Evolutionary conservation across 306 rosid species (phyloP), one percentile per base, ranked within the genome.

Genomic region (Cicer chorassanicum): DNA sequence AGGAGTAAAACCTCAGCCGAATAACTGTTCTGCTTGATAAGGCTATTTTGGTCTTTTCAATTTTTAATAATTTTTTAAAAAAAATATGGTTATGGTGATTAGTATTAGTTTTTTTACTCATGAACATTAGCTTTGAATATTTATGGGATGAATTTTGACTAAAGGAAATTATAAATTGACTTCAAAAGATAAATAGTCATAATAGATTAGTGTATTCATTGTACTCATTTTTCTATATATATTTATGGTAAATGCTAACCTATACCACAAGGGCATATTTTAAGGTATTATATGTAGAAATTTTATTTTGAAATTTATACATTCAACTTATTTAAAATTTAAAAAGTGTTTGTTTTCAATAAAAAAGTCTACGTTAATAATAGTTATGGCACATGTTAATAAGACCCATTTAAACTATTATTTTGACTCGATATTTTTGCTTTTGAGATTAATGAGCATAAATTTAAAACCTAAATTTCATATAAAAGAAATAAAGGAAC

Each of bases 381-480:
- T 21, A 19, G 21, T 19, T 19, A 21, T 21, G 2, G 29, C 29
- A 21, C 2, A 1, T 21, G 29, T 21, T 21, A 21, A 2, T 0
- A 21, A 21, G 29, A 21, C 29, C 1, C 4, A 24, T 59, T 68
- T 68, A 56, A 43, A 57, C 10, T n/a, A 8, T 59, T 39, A 53
- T 67, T 39, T 18, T 70, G 49, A 19, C 60, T 55, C 44, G 34
- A 63, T n/a, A 41, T 64, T 70, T 24, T 24, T 48, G 53, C 18
- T 49, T 49, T 49, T 12, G 16, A 49, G 45, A 36, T 14, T 53
- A 29, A 2, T 9, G 13, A 39, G 8, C 50, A 80, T 18, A 38
- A 36, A 55, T 56, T 41, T 54, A 41, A 55, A 67, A 7, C 77
- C 24, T 39, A 41, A 36, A 68, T 60, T 78, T 24, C 14, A 34